Conservation (phyloP, 2,329 filamentous ascomycete species). For the Tolypocladium ophioglossoides region DNA sequence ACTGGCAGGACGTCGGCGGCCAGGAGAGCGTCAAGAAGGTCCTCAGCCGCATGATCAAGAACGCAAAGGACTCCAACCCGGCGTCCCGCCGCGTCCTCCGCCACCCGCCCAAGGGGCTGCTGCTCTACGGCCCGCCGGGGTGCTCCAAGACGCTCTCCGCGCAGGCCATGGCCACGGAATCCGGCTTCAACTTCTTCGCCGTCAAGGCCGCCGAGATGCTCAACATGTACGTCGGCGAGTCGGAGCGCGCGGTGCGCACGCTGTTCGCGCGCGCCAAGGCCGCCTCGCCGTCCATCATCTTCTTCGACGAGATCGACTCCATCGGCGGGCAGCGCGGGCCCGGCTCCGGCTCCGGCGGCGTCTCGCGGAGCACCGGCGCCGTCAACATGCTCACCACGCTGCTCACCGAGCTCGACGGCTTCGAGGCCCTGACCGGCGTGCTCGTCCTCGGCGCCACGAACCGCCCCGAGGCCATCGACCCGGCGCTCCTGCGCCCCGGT, state of each 20-base stretch:
- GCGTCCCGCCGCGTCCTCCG: constrained; percentile 25
- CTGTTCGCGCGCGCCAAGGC: constrained; percentile 77
- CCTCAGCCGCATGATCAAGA: constrained; percentile 39
- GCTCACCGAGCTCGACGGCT: constrained; percentile 92
- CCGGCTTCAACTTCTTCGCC: constrained; percentile 84
- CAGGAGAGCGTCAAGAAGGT: constrained; percentile 63
- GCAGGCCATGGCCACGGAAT: constrained; percentile 83
- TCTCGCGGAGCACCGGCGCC: constrained; percentile 29
- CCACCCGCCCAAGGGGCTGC: constrained; percentile 65
- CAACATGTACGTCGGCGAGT: constrained; percentile 96
- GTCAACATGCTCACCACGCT: constrained; percentile 84
- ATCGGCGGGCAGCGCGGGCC: constrained; percentile 49
- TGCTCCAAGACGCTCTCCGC: constrained; percentile 92
- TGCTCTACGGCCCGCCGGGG: constrained; percentile 86
- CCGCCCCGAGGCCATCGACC: constrained; percentile 74
- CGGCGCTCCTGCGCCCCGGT: constrained; percentile 75
- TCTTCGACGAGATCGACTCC: constrained; percentile 93
- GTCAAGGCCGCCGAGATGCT: constrained; percentile 90
- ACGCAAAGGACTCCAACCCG: constrained; percentile 23
- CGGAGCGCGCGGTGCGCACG: constrained; percentile 74
- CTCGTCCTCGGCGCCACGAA: constrained; percentile 88
- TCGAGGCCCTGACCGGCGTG: constrained; percentile 73
- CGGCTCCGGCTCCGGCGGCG: constrained; percentile 32
- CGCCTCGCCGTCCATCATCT: constrained; percentile 87
- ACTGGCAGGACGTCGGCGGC: constrained; percentile 82